Evolutionary conservation across 176 grass and related monocot genomes (phyloP), one percentile per base, ranked within the genome.

Genomic region (Aegilops longissima): DNA sequence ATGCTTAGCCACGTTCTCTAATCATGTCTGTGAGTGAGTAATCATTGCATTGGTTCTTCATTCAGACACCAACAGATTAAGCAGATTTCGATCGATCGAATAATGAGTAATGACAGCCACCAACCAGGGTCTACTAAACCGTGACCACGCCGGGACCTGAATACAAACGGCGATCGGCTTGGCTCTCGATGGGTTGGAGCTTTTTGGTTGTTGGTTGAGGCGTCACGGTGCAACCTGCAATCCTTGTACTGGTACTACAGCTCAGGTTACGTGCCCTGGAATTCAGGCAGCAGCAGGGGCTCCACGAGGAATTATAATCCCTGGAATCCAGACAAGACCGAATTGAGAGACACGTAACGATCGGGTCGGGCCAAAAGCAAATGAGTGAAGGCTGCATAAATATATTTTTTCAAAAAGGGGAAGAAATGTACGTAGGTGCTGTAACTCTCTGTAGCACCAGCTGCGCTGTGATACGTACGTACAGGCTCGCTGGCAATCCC

Each of bases 1-100:
- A 68, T 12, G 77, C 68, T 34, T 89, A 61, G 21, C 61, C 70
- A 49, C 21, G 35, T 51, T 69, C 51, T 6, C 49, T n/a, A 34
- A 77, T 75, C 29, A 20, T 90, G 84, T 13, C 13, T 72, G 0
- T 18, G 16, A 18, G 23, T 2, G 56, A 12, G 63, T 47, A 31
- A 87, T 87, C 34, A 87, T 87, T 54, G 30, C 34, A 87, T 87
- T 52, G 49, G 14, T 52, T 16, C 65, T n/a, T n/a, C n/a, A n/a
- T 34, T 73, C 56, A 24, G 66, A 76, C 42, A 52, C 7, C 12
- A 83, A 64, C 24, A 78, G 73, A 73, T 66, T 9, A 5, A 54
- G 20, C 56, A 66, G 66, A 20, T 62, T 58, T 58, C 42, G 42
- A 66, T 11, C 1, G 35, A n/a, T n/a, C n/a, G n/a, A n/a, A n/a